These are phyloP conservation scores for Geotrichum australiense DNA, from an alignment of 1,139 yeast species.

Conservation along the genomic window DNA sequence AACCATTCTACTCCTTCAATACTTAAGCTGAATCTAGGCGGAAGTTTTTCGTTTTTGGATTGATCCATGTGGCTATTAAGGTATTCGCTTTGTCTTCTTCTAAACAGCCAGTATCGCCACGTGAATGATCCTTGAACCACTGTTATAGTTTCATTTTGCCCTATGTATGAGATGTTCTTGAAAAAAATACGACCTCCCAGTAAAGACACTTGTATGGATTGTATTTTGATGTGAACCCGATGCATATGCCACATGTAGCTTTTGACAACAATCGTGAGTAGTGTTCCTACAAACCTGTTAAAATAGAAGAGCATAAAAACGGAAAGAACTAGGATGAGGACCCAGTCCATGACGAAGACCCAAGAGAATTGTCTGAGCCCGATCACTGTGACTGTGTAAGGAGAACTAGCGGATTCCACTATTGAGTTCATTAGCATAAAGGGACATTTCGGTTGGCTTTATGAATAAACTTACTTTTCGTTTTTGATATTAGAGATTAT, in stretches of 20 bases:
- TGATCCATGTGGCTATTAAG: conserved; percentile 14
- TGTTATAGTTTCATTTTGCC: conserved; percentile 63
- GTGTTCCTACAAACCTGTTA: conserved; percentile 63
- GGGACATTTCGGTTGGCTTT: no score
- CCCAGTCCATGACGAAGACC: conserved; percentile 83
- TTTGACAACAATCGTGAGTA: conserved; percentile 46
- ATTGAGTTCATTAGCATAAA: not conserved
- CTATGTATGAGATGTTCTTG: conserved; percentile 64
- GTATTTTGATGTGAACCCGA: conserved; percentile 54
- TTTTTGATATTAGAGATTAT: no score
- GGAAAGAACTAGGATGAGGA: conserved; percentile 55
- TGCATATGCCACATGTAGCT: conserved; percentile 57
- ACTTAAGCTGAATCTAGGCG: conserved; percentile 52
- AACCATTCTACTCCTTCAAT: conserved; percentile 78
- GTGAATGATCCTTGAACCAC: conserved; percentile 66
- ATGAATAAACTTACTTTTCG: no score
- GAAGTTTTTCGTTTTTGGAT: conserved; percentile 43
- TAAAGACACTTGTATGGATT: conserved; percentile 66
- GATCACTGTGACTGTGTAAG: conserved; percentile 11
- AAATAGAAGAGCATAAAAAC: conserved; percentile 67
- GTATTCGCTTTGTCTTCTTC: conserved; percentile 26
- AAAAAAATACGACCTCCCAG: conserved; percentile 78
- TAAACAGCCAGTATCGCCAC: conserved; percentile 83
- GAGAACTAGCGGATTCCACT: not conserved
- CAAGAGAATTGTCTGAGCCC: conserved; percentile 49